Conservation (phyloP, 257 asterid genomes). For the Verbascum thapsus region DNA sequence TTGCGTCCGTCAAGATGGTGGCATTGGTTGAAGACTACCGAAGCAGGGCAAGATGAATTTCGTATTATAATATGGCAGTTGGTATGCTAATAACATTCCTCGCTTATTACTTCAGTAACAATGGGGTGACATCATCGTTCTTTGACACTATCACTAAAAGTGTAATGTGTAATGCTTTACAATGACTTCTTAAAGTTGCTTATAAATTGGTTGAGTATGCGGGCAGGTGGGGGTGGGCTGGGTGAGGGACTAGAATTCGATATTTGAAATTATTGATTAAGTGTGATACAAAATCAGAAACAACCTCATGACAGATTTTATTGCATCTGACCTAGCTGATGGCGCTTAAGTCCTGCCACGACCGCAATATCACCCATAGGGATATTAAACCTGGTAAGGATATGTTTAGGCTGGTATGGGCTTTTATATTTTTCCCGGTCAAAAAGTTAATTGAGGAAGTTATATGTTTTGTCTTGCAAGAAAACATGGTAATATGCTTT, state of each 20-base stretch:
- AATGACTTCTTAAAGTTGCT: constrained; percentile 9
- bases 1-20: constrained; percentile 98
- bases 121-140: constrained; percentile 16
- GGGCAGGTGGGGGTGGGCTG: background rate
- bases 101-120: constrained; percentile 1
- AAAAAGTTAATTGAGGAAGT: constrained; percentile 32
- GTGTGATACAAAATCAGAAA: background rate
- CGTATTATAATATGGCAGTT: constrained; percentile 81
- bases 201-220: background rate
- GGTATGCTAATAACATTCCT: constrained; percentile 55
- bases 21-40: constrained; percentile 92
- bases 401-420: constrained; percentile 13
- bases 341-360: constrained; percentile 94
- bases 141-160: background rate
- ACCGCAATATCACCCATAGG: constrained; percentile 92
- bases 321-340: constrained; percentile 56
- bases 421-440: constrained; percentile 1
- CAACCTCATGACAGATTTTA: constrained; percentile 32
- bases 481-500: constrained; percentile 95
- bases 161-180: no score
- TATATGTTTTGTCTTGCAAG: constrained; percentile 43
- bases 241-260: background rate
- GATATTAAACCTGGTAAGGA: constrained; percentile 95
- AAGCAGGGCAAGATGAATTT: constrained; percentile 88
- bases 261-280: constrained; percentile 2